Conservation (phyloP, 1,284 basidiomycete species). For the Naganishia liquefaciens region DNA sequence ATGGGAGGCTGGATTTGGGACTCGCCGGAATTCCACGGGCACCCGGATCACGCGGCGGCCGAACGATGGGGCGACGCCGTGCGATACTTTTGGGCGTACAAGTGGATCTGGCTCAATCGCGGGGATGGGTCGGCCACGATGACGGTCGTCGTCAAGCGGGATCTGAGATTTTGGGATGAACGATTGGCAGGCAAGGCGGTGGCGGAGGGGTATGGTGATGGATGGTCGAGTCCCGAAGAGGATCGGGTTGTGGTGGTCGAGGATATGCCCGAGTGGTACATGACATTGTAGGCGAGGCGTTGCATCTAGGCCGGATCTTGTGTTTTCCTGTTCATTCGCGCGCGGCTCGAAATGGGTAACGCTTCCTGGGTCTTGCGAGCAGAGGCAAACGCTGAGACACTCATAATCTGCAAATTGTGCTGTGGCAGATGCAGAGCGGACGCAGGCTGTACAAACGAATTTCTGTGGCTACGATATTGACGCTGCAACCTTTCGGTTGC, state of each 20-base stretch:
- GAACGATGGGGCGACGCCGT: conserved; percentile 2
- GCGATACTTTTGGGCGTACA: conserved; percentile 1
- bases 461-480: too few species aligned
- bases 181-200: background rate
- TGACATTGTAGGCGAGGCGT: background rate
- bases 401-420: too few species aligned
- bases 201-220: conserved; percentile 1
- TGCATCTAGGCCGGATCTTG: background rate
- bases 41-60: background rate
- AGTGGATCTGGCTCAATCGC: conserved; percentile 4
- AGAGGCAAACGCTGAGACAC: too few species aligned
- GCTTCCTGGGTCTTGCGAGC: too few species aligned
- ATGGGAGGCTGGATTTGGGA: background rate
- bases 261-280: conserved; percentile 2
- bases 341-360: too few species aligned
- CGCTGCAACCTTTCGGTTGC: too few species aligned
- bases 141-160: conserved; percentile 1
- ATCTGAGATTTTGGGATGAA: conserved; percentile 4
- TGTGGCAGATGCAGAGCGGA: too few species aligned
- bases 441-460: too few species aligned
- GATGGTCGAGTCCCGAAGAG: background rate
- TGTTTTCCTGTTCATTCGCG: background rate
- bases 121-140: conserved; percentile 3
- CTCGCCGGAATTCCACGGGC: background rate
- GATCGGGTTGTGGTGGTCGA: conserved; percentile 2